Conservation (phyloP, 768 basidiomycete genomes). For the Pulveroboletus sp. region DNA sequence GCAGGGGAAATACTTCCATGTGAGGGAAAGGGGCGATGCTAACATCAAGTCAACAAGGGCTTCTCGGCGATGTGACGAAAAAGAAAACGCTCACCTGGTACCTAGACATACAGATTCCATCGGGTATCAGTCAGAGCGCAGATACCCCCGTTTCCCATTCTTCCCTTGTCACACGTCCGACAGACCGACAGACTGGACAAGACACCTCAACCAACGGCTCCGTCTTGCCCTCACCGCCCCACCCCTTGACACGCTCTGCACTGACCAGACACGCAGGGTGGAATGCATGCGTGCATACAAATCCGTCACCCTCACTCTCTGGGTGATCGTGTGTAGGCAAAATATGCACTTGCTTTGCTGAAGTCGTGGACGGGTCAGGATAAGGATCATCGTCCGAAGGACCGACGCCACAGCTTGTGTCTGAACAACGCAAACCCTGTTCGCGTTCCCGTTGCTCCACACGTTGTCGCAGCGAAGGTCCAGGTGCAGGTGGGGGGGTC, state of each 20-base stretch:
- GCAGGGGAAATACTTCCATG: neutral
- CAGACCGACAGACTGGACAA: constrained; percentile 66
- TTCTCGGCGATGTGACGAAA: neutral
- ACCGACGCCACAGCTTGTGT: constrained; percentile 69
- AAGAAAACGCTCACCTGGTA: constrained; percentile 5
- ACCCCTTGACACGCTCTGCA: constrained; percentile 61
- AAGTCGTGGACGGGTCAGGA: constrained; percentile 25
- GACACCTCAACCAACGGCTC: constrained; percentile 55
- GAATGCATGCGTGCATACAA: constrained; percentile 62
- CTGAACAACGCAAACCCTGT: constrained; percentile 66
- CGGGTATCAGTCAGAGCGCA: constrained; percentile 21
- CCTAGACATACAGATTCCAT: neutral
- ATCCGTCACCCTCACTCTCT: constrained; percentile 9
- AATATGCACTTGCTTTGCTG: constrained; percentile 25
- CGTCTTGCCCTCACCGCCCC: constrained; percentile 47
- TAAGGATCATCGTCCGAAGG: constrained; percentile 70
- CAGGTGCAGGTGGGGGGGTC: constrained; percentile 61
- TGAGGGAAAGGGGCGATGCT: neutral
- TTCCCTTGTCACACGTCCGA: constrained; percentile 52
- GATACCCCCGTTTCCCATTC: constrained; percentile 57
- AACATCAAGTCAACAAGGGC: neutral
- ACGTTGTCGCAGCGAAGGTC: constrained; percentile 66
- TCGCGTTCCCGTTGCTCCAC: constrained; percentile 72
- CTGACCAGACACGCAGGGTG: constrained; percentile 69
- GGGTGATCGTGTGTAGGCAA: too few species aligned